Evolutionary conservation across 495 filamentous ascomycete species (phyloP).

Genomic region (Chlorociboria aeruginascens): DNA sequence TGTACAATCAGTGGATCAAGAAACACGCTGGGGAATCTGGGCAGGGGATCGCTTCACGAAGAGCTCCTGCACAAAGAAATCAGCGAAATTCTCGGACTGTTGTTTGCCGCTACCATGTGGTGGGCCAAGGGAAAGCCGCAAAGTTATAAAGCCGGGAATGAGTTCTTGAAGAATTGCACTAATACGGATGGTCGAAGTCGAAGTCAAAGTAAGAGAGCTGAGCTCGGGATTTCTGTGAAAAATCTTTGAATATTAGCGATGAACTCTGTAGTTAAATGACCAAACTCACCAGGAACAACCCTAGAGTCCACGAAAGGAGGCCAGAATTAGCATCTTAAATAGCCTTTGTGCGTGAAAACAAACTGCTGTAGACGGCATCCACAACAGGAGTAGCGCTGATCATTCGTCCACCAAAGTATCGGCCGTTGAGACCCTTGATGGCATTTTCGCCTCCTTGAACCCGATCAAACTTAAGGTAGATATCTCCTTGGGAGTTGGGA

Average conservation of each 20-base stretch:
- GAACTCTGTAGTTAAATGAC: no score
- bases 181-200: no score
- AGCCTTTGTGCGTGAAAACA: constrained; percentile 80
- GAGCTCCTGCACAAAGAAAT: constrained; percentile 15
- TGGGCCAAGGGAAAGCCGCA: no score
- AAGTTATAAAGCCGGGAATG: no score
- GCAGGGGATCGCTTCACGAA: not conserved
- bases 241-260: no score
- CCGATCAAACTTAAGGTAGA: constrained; percentile 96
- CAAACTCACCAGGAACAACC: constrained; percentile 10
- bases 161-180: no score
- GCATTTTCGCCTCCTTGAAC: constrained; percentile 92
- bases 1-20: constrained; percentile 17
- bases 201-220: no score
- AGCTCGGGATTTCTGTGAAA: no score
- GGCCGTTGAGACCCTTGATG: constrained; percentile 92
- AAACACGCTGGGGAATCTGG: not conserved
- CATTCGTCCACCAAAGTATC: constrained; percentile 82
- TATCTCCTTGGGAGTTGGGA: constrained; percentile 86
- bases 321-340: constrained; percentile 42
- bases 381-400: constrained; percentile 93
- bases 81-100: constrained; percentile 13
- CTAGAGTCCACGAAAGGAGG: constrained; percentile 20
- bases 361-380: constrained; percentile 94
- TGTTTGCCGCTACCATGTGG: not conserved